Evolutionary conservation across 2,329 filamentous ascomycete genomes (phyloP), one percentile per base, ranked within the genome.

Genomic region (Sclerotinia glacialis): DNA sequence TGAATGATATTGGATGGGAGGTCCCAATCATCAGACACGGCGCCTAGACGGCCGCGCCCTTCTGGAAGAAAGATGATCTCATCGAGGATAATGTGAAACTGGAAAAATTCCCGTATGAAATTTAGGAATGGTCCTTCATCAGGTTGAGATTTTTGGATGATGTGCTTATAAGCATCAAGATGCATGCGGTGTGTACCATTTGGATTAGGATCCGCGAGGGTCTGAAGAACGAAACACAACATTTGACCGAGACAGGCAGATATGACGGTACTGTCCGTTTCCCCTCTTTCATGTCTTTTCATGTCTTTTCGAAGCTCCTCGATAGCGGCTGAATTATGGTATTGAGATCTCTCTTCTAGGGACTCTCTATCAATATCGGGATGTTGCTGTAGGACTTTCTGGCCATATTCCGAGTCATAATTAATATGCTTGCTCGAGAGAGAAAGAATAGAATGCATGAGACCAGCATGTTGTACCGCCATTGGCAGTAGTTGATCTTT

Each of bases 371-470:
- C 82, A 12, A 84, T 81, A 46, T 78, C 78, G 3, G 82, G 79
- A 69, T 83, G 80, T 28, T 83, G 80, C 44, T 78, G 78, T 7
- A 88, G 77, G 5, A 87, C 74, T 56, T 83, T 85, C 66, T 76
- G 71, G 14, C 84, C 85, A 64, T 87, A 86, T 0, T 84, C 81
- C 0, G 85, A 83, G 5, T 83, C 80, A 68, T 83, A 83, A 76
- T 89, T 84, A 65, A 89, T 83, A 73, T 96, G 92, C 68, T 88
- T 92, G 72, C 91, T 91, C 47, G 92, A 91, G 11, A 97, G 82
- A 54, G 91, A 92, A 64, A 97, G 83, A 60, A 97, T 86, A 14
- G 92, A 95, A 76, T 97, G 93, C 92, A 97, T 96, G 63, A 97
- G 81, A 16, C 92, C 92, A 69, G 87, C 84, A 75, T 96, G 89